phyloP scores from a whole-genome alignment of 257 asterid species.

The Solanum paucissectum region DNA sequence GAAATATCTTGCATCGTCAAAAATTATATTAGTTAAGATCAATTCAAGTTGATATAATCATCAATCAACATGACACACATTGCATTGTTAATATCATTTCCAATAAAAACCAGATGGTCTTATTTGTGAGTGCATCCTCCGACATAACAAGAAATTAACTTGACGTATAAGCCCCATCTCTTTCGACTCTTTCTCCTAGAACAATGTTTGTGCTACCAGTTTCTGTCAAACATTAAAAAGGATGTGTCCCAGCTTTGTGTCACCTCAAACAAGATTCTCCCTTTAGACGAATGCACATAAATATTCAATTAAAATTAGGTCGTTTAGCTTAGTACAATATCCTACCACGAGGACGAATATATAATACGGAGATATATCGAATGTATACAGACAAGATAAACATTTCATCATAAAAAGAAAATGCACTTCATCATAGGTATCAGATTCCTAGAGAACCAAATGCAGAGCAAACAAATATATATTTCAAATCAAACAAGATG shows the following conservation, averaged over 20 bases:
- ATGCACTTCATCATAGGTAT: neutral
- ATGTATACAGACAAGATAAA: neutral
- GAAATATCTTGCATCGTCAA: neutral
- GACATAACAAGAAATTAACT: neutral
- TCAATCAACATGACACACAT: neutral
- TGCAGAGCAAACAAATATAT: neutral
- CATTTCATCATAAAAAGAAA: neutral
- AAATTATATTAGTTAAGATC: neutral
- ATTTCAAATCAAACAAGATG: neutral
- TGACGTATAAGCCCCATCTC: neutral
- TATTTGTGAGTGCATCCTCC: neutral
- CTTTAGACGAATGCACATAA: neutral
- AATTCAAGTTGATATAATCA: neutral
- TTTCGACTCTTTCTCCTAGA: neutral
- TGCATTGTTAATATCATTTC: neutral
- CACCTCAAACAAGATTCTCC: neutral
- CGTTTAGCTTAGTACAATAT: neutral
- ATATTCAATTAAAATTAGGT: neutral
- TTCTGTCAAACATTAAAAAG: neutral
- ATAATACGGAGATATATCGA: neutral
- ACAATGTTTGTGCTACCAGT: neutral
- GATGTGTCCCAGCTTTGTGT: neutral
- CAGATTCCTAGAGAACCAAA: constrained; percentile 10
- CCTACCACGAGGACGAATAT: neutral
- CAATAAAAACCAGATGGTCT: neutral